Percentiles rank a stretch among this genome's conserved stretches.
Conservation (phyloP, 805 yeast genomes). For the Kazachstania taianensis region DNA sequence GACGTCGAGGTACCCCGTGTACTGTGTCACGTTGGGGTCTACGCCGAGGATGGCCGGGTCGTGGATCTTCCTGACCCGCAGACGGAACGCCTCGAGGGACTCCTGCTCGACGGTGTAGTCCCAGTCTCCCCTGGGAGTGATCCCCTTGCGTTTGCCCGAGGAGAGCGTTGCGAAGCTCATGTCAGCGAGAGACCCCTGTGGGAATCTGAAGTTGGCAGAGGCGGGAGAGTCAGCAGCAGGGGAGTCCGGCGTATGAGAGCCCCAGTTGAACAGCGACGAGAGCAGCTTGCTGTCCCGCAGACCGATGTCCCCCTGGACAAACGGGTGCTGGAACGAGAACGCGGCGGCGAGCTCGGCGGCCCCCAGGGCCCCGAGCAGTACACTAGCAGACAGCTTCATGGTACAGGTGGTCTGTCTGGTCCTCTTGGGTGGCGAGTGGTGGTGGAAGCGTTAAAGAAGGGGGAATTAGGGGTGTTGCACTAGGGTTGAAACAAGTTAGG, state of each 20-base stretch:
- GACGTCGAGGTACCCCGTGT: slow-evolving; percentile 77
- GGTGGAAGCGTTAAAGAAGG: no score
- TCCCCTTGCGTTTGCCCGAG: not conserved
- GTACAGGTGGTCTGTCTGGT: not conserved
- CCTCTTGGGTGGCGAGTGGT: not conserved
- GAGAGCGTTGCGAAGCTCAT: not conserved
- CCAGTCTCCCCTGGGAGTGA: slow-evolving; percentile 18
- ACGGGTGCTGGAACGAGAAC: slow-evolving; percentile 27
- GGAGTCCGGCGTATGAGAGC: no score
- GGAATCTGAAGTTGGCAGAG: no score
- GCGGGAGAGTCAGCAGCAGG: no score
- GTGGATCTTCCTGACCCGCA: slow-evolving; percentile 46
- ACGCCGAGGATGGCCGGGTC: slow-evolving; percentile 63
- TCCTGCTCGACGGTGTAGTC: slow-evolving; percentile 29
- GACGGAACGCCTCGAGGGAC: slow-evolving; percentile 33
- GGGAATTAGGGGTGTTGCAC: no score
- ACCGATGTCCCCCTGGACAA: slow-evolving; percentile 16
- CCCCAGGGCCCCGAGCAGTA: slow-evolving; percentile 1
- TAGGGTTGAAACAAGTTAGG: no score
- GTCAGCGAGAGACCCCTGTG: no score
- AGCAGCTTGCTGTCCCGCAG: no score
- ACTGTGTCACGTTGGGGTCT: slow-evolving; percentile 67
- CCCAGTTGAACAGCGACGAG: no score
- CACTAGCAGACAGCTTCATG: no score
- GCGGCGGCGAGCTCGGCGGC: slow-evolving; percentile 9